phyloP scores from a whole-genome alignment of 192 early-diverging fungal species.

The Paraglomus occultum region DNA sequence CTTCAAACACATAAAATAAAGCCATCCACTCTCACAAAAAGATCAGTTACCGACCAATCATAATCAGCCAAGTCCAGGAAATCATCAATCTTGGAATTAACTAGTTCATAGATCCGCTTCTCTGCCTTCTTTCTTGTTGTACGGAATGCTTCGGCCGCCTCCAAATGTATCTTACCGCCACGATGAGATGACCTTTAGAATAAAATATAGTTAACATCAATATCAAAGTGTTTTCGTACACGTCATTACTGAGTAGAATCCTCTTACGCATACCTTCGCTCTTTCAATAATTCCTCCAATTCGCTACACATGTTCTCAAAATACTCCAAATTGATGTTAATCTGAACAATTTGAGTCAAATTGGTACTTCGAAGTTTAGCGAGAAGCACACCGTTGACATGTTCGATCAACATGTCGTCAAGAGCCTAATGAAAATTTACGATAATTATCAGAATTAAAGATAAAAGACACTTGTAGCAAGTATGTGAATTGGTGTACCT shows the following conservation, averaged over 20 bases:
- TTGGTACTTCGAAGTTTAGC: constrained; percentile 65
- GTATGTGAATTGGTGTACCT: constrained; percentile 43
- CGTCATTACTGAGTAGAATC: neutral
- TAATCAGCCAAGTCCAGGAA: constrained; percentile 82
- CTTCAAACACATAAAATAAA: constrained; percentile 8
- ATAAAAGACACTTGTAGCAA: neutral
- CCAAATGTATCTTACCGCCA: constrained; percentile 55
- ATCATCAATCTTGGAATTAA: constrained; percentile 79
- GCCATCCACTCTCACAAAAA: constrained; percentile 9
- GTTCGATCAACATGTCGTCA: constrained; percentile 69
- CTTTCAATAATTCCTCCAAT: constrained; percentile 75
- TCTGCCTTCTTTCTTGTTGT: constrained; percentile 72
- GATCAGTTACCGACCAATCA: constrained; percentile 61
- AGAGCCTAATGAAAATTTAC: constrained; percentile 40
- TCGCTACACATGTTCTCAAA: constrained; percentile 66
- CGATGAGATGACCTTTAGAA: constrained; percentile 52
- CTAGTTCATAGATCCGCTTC: constrained; percentile 75
- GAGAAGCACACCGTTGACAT: constrained; percentile 65
- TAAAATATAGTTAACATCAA: neutral
- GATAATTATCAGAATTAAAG: neutral
- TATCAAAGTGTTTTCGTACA: neutral
- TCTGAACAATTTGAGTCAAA: constrained; percentile 82
- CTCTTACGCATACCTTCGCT: constrained; percentile 44
- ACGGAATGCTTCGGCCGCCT: constrained; percentile 63
- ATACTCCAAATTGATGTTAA: constrained; percentile 79